These are phyloP conservation scores for Peronospora belbahrii DNA, from an alignment of 352 stramenopile species.

Conservation along the genomic window DNA sequence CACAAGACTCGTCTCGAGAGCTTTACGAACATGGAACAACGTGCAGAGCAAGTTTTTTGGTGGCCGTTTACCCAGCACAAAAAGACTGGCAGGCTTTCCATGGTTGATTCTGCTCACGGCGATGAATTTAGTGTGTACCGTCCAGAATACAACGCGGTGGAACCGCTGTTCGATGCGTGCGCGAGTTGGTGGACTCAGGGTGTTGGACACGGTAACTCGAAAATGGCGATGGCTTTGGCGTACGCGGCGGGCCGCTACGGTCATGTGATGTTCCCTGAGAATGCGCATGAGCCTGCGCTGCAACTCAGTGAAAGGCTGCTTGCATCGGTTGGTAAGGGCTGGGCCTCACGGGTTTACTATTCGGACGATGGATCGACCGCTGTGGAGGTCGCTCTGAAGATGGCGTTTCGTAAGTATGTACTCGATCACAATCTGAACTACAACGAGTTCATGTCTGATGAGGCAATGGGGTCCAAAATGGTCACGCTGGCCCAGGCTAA, in stretches of 20 bases:
- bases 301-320: conserved; percentile 74
- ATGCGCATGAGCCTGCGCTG: conserved; percentile 82
- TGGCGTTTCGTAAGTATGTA: conserved; percentile 85
- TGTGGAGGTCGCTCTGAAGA: conserved; percentile 89
- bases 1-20: conserved; percentile 44
- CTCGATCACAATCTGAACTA: conserved; percentile 64
- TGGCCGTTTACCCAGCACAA: conserved; percentile 92
- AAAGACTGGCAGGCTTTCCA: conserved; percentile 62
- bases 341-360: conserved; percentile 87
- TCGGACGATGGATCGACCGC: conserved; percentile 88
- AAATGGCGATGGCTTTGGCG: conserved; percentile 82
- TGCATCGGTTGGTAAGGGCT: conserved; percentile 64
- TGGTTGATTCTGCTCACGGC: conserved; percentile 87
- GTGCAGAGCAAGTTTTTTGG: conserved; percentile 81
- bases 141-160: conserved; percentile 37
- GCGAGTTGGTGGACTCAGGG: conserved; percentile 92
- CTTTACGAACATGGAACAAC: conserved; percentile 50
- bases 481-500: conserved; percentile 81
- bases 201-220: conserved; percentile 84
- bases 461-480: conserved; percentile 38
- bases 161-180: conserved; percentile 83
- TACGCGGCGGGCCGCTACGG: conserved; percentile 87
- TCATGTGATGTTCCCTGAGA: conserved; percentile 90
- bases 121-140: conserved; percentile 76
- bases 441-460: conserved; percentile 27